These are phyloP conservation scores for Veloporphyrellus conicus DNA, from an alignment of 1,284 basidiomycete genomes.

Conservation along the genomic window DNA sequence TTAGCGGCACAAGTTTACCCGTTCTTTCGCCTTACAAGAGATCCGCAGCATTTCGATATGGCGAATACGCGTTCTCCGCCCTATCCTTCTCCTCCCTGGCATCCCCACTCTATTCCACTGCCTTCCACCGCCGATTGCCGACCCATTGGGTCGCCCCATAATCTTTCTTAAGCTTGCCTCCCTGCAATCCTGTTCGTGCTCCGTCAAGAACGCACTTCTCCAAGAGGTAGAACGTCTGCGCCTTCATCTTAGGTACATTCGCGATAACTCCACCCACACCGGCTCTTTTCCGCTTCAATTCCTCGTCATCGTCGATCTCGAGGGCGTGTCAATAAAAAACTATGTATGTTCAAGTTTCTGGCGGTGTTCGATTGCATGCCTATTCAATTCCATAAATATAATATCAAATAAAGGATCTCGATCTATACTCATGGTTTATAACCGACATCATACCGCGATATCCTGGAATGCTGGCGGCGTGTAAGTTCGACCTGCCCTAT, in stretches of 20 bases:
- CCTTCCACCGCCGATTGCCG: conserved; percentile 48
- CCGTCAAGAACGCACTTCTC: conserved; percentile 42
- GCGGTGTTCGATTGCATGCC: conserved; percentile 6
- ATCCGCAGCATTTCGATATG: conserved; percentile 54
- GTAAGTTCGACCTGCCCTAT: conserved; percentile 35
- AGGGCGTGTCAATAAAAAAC: conserved; percentile 52
- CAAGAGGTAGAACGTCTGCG: conserved; percentile 54
- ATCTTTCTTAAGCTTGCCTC: conserved; percentile 40
- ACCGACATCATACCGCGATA: conserved; percentile 66
- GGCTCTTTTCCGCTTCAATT: conserved; percentile 54
- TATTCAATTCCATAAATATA: conserved; percentile 3
- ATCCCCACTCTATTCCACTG: conserved; percentile 38
- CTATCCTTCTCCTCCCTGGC: conserved; percentile 26
- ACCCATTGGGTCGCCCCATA: conserved; percentile 62
- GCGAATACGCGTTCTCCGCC: conserved; percentile 52
- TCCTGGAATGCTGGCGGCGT: conserved; percentile 74
- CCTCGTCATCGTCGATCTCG: conserved; percentile 65
- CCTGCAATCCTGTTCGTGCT: conserved; percentile 39
- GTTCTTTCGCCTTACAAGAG: conserved; percentile 59
- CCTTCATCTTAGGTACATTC: conserved; percentile 41
- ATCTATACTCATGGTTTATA: conserved; percentile 59
- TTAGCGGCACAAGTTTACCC: conserved; percentile 64
- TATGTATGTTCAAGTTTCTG: conserved; percentile 44
- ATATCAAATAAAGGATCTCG: conserved; percentile 45
- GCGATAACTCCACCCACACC: conserved; percentile 36